Evolutionary conservation across 129 eudicot species (phyloP).

Genomic region (Flaveria sonorensis): DNA sequence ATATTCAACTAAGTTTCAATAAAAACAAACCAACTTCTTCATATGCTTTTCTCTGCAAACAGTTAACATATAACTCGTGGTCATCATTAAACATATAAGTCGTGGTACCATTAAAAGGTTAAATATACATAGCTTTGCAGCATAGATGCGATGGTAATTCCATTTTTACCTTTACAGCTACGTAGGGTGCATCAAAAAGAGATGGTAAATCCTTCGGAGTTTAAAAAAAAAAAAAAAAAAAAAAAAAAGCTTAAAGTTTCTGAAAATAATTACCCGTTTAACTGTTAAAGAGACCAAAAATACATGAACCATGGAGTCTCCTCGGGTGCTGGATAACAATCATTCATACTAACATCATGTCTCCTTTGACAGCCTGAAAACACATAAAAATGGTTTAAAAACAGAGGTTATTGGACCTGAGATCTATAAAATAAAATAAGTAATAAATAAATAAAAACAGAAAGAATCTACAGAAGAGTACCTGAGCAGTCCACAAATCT

Average conservation of each 20-base stretch:
- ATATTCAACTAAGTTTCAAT: not conserved
- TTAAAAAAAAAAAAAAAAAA: not conserved
- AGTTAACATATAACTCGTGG: not conserved
- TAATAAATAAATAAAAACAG: not conserved
- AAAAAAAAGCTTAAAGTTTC: not conserved
- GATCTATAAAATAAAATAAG: not conserved
- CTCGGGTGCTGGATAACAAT: slow-evolving; percentile 17
- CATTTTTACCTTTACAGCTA: slow-evolving; percentile 23
- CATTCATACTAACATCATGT: slow-evolving; percentile 29
- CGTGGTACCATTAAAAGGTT: not conserved
- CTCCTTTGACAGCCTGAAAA: slow-evolving; percentile 28
- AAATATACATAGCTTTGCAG: slow-evolving; percentile 6
- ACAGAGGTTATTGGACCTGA: not conserved
- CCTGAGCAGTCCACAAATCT: slow-evolving; percentile 11
- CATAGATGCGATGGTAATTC: not conserved
- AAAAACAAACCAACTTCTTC: not conserved
- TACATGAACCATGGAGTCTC: not conserved
- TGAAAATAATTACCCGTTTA: not conserved
- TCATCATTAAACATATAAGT: not conserved
- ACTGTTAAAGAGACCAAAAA: not conserved
- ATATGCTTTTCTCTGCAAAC: not conserved
- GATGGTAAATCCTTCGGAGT: not conserved
- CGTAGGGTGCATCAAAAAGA: not conserved
- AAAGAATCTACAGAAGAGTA: not conserved
- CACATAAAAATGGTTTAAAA: slow-evolving; percentile 2